Evolutionary conservation across 176 grass and related monocot genomes (phyloP).

Genomic region (Bonia amplexicaulis): DNA sequence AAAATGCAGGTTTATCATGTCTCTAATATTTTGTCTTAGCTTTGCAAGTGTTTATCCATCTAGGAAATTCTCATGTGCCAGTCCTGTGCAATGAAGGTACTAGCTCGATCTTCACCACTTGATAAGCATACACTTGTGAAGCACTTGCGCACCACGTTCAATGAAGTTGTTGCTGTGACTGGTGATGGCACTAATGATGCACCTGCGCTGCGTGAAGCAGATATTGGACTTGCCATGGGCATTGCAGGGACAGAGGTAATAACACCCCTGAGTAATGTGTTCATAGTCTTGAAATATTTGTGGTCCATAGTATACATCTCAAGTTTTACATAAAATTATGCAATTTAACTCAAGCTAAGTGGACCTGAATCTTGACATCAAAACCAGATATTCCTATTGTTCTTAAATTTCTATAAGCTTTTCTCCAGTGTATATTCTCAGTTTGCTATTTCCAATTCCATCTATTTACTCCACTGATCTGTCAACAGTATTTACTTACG

Average conservation of each 20-base stretch:
- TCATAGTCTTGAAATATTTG: not conserved
- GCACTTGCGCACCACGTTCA: slow-evolving; percentile 53
- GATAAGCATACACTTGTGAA: slow-evolving; percentile 85
- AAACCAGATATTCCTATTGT: not conserved
- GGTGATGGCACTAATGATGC: slow-evolving; percentile 97
- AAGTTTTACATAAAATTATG: not conserved
- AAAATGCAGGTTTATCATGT: slow-evolving; percentile 76
- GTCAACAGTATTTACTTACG: not conserved
- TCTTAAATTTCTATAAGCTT: not conserved
- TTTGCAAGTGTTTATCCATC: slow-evolving; percentile 11
- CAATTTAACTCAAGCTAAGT: not conserved
- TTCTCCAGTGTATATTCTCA: not conserved
- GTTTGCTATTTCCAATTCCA: not conserved
- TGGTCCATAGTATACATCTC: not conserved
- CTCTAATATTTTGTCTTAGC: slow-evolving; percentile 11
- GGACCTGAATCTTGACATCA: not conserved
- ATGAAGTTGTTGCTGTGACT: slow-evolving; percentile 96
- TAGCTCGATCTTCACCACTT: slow-evolving; percentile 79
- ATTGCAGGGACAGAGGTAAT: slow-evolving; percentile 90
- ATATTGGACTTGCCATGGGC: slow-evolving; percentile 99
- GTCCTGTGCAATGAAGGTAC: slow-evolving; percentile 50
- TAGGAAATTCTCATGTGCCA: slow-evolving; percentile 17
- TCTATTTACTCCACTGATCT: not conserved
- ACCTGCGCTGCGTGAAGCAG: slow-evolving; percentile 85
- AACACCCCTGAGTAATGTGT: not conserved